Percentiles rank a stretch among this genome's conserved stretches.
These are phyloP conservation scores for Dactylonectria macrodidyma DNA, from an alignment of 2,329 filamentous ascomycete genomes.

Conservation along the genomic window DNA sequence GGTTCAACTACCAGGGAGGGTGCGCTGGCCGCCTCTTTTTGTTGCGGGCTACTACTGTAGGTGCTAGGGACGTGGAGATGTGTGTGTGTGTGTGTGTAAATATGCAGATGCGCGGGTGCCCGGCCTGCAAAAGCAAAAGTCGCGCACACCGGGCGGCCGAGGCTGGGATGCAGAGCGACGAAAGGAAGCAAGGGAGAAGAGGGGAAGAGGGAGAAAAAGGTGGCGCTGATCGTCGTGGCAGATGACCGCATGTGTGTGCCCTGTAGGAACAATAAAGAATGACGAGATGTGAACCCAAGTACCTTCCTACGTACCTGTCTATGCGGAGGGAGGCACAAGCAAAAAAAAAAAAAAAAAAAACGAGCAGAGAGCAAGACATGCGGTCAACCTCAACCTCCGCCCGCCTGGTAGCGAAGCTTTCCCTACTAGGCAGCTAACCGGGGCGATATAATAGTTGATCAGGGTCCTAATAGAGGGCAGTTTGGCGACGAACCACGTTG, in stretches of 20 bases:
- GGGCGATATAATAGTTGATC: slow-evolving; percentile 6
- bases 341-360: not conserved
- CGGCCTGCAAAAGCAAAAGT: slow-evolving; percentile 34
- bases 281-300: not conserved
- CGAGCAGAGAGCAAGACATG: not conserved
- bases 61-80: not conserved
- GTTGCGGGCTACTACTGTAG: slow-evolving; percentile 24
- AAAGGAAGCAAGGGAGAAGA: slow-evolving; percentile 23
- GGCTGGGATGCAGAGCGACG: slow-evolving; percentile 18
- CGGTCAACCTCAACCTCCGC: not conserved
- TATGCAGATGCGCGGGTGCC: too few species aligned
- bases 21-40: slow-evolving; percentile 43
- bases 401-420: slow-evolving; percentile 7
- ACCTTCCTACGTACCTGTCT: too few species aligned
- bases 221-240: too few species aligned
- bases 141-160: slow-evolving; percentile 39
- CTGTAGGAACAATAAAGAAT: slow-evolving; percentile 32
- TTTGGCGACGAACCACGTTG: slow-evolving; percentile 28
- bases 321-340: not conserved
- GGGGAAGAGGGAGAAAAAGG: not conserved
- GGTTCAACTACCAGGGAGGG: slow-evolving; percentile 28
- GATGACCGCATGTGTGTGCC: too few species aligned
- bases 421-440: slow-evolving; percentile 6
- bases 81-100: not conserved
- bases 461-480: slow-evolving; percentile 2